Conservation (phyloP, 1,284 basidiomycete genomes). For the Austroboletus olivaceoglutinosus region DNA sequence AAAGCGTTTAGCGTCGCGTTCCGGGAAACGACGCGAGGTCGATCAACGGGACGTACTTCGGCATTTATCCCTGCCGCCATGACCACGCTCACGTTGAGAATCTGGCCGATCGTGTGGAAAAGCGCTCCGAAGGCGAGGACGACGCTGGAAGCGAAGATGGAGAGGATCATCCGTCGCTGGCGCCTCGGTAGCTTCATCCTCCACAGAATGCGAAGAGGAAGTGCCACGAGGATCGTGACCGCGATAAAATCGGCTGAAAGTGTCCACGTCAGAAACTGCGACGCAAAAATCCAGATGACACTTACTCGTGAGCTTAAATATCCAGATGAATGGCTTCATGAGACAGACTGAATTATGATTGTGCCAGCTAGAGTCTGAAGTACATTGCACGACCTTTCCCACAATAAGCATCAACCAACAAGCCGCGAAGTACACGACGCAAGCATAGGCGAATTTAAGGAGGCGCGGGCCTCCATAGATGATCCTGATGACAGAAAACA, state of each 20-base stretch:
- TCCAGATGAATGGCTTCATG: neutral
- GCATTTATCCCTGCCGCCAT: slow-evolving; percentile 15
- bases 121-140: slow-evolving; percentile 17
- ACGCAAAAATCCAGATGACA: neutral
- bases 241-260: slow-evolving; percentile 18
- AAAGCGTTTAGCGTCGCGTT: too few species aligned
- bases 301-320: slow-evolving; percentile 17
- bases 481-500: slow-evolving; percentile 24
- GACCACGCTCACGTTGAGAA: slow-evolving; percentile 5
- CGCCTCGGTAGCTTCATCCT: slow-evolving; percentile 18
- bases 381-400: slow-evolving; percentile 14
- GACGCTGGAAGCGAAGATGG: slow-evolving; percentile 23
- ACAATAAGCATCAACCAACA: slow-evolving; percentile 13
- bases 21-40: too few species aligned
- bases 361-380: slow-evolving; percentile 15
- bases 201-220: slow-evolving; percentile 27
- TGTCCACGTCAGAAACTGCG: neutral
- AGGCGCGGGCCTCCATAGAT: slow-evolving; percentile 5
- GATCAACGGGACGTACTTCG: slow-evolving; percentile 6
- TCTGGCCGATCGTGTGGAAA: slow-evolving; percentile 19
- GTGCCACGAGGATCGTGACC: slow-evolving; percentile 15
- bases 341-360: slow-evolving; percentile 4
- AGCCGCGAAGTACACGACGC: slow-evolving; percentile 9
- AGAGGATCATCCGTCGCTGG: slow-evolving; percentile 27
- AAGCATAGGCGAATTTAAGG: slow-evolving; percentile 11